These are phyloP conservation scores for Schizothecium vesticola DNA, from an alignment of 495 filamentous ascomycete genomes.

Conservation along the genomic window DNA sequence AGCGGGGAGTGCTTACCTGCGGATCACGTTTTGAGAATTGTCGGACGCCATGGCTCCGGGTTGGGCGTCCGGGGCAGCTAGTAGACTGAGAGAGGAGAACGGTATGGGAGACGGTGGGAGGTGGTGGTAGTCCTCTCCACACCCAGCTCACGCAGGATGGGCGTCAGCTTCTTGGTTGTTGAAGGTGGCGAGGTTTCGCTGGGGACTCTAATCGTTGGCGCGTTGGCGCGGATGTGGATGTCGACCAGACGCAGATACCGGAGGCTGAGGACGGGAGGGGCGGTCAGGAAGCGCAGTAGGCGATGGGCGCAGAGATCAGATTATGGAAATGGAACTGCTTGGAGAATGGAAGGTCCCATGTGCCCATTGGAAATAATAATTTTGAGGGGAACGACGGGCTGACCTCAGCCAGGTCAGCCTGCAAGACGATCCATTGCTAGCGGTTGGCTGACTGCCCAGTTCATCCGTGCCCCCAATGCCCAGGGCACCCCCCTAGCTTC, in stretches of 20 bases:
- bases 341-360: neutral
- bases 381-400: slow-evolving; percentile 28
- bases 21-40: slow-evolving; percentile 30
- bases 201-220: neutral
- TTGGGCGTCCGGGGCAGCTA: neutral
- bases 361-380: slow-evolving; percentile 6
- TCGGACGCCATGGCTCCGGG: slow-evolving; percentile 23
- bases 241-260: neutral
- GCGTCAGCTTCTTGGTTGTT: neutral
- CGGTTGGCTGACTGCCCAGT: neutral
- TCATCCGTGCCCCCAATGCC: neutral
- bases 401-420: slow-evolving; percentile 3
- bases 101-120: slow-evolving; percentile 1
- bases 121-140: neutral
- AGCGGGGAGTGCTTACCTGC: slow-evolving; percentile 24
- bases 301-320: neutral
- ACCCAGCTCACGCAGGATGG: neutral
- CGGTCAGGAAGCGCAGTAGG: neutral
- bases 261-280: neutral
- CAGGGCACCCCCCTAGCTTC: neutral
- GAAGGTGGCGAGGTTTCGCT: neutral
- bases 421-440: neutral
- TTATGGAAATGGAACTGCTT: neutral
- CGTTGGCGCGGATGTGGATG: neutral
- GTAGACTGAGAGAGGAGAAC: neutral